A percentile compares a stretch with the other conserved stretches of the same genome.
Conservation (phyloP, 345 rosid genomes). For the Rhodomyrtus tomentosa region DNA sequence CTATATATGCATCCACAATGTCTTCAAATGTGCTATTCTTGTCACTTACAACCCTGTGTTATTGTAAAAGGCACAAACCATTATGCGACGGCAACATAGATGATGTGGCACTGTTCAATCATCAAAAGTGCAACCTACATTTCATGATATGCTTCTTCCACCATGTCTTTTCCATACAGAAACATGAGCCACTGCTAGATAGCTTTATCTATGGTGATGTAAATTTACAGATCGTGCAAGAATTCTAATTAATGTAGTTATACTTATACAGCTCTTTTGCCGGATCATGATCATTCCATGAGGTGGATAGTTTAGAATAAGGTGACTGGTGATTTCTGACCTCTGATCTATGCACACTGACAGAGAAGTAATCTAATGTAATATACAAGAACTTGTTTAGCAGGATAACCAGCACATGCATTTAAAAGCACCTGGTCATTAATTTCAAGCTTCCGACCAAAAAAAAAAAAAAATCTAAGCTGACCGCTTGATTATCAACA, state of each 20-base stretch:
- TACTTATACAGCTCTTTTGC: not conserved
- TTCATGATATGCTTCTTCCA: not conserved
- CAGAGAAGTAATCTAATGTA: not conserved
- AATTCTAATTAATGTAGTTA: not conserved
- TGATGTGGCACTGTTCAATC: not conserved
- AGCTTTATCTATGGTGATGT: not conserved
- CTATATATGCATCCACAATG: slow-evolving; percentile 82
- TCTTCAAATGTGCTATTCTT: slow-evolving; percentile 73
- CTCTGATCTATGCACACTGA: not conserved
- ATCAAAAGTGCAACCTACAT: not conserved
- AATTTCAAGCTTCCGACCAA: too few relatives aligned
- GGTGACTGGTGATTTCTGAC: not conserved
- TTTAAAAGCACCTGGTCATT: not conserved
- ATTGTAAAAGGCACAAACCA: not conserved
- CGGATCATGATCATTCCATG: not conserved
- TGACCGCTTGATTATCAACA: not conserved
- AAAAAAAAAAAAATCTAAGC: too few relatives aligned
- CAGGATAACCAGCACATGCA: not conserved
- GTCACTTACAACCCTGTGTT: slow-evolving; percentile 51
- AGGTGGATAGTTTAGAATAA: not conserved
- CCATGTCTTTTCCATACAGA: not conserved
- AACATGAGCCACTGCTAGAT: not conserved
- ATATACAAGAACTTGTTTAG: not conserved
- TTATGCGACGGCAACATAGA: not conserved
- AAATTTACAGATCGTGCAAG: not conserved